phyloP scores from a whole-genome alignment of 106 monocot species.

The Dendrobium chrysotoxum region DNA sequence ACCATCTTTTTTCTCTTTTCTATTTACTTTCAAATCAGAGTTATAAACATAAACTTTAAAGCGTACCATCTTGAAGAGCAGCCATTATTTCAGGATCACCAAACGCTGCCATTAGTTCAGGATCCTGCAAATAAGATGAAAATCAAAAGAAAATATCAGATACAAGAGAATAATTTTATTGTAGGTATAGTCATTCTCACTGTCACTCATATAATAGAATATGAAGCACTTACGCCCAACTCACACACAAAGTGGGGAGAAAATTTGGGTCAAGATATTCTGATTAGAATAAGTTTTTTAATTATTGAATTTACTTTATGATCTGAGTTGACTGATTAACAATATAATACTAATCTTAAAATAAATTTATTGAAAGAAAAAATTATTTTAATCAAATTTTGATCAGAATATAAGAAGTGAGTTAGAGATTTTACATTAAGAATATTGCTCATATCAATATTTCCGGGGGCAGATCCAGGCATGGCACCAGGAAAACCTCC shows the following conservation, averaged over 20 bases:
- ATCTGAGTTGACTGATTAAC: not conserved
- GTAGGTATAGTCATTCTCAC: not conserved
- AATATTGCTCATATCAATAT: constrained; percentile 93
- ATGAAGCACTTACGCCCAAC: too few species aligned
- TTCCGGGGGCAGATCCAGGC: constrained; percentile 63
- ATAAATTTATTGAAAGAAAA: too few species aligned
- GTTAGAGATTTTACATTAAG: constrained; percentile 52
- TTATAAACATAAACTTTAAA: not conserved
- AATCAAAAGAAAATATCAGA: too few species aligned
- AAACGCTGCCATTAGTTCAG: constrained; percentile 90
- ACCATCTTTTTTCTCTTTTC: not conserved
- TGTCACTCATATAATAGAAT: not conserved
- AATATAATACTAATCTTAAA: too few species aligned
- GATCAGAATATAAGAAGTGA: not conserved
- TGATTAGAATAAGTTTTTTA: not conserved
- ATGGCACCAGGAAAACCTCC: constrained; percentile 45
- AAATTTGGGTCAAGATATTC: too few species aligned
- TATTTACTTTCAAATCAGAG: not conserved
- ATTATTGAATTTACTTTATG: too few species aligned
- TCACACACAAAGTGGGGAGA: too few species aligned
- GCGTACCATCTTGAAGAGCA: constrained; percentile 91
- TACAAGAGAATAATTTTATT: constrained; percentile 2
- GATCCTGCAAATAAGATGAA: constrained; percentile 52
- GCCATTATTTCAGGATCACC: constrained; percentile 91
- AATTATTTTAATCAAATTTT: not conserved